Conservation (phyloP, 73 alveolate genomes). For the Paramecium bursaria region DNA sequence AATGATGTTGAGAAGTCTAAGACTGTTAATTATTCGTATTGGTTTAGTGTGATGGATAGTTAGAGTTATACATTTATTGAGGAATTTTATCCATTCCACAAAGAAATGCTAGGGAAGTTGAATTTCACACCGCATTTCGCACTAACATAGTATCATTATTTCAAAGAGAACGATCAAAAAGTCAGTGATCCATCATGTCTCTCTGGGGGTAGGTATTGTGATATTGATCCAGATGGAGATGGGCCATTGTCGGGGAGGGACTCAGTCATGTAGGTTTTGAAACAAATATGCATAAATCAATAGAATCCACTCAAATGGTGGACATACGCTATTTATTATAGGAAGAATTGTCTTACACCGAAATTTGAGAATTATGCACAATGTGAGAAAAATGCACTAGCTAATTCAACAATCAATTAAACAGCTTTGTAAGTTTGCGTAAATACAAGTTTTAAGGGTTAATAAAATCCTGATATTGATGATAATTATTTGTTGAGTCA, state of each 20-base stretch:
- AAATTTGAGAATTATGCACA: no score
- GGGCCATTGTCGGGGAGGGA: conserved; percentile 65
- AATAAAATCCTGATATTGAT: no score
- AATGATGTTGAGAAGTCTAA: background rate
- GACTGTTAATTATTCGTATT: conserved; percentile 7
- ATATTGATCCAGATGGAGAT: conserved; percentile 67
- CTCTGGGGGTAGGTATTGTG: conserved; percentile 70
- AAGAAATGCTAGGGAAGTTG: background rate
- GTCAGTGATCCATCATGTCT: conserved; percentile 37
- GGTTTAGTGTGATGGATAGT: conserved; percentile 55
- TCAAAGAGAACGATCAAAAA: no score
- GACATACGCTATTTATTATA: conserved; percentile 14
- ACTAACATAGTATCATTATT: background rate
- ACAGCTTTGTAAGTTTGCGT: no score
- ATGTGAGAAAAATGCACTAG: no score
- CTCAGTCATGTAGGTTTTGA: conserved; percentile 38
- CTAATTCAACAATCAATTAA: no score
- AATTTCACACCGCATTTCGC: conserved; percentile 41
- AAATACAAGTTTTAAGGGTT: no score
- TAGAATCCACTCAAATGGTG: conserved; percentile 11
- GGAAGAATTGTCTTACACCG: background rate
- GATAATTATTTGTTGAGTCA: no score
- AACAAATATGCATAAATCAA: conserved; percentile 24
- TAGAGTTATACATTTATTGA: conserved; percentile 31
- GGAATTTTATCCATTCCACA: conserved; percentile 56